These are phyloP conservation scores for Globisporangium recalcitrans DNA, from an alignment of 352 stramenopile species.

Conservation along the genomic window DNA sequence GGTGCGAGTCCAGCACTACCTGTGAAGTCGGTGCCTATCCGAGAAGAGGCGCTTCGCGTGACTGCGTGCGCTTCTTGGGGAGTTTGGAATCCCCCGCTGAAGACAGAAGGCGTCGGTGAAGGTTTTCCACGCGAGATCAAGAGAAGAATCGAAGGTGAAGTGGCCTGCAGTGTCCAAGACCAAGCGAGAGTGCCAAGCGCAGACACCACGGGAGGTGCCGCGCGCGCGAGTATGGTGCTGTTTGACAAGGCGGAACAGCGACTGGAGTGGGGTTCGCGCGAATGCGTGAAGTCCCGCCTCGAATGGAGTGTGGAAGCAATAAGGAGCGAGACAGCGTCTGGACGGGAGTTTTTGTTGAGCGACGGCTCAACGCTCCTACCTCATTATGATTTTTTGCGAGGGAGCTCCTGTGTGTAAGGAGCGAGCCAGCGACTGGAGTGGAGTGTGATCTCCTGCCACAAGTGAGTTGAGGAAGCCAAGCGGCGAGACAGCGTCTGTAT, in stretches of 20 bases:
- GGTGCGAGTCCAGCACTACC: background rate
- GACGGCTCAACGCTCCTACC: background rate
- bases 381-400: background rate
- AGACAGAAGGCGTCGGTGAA: background rate
- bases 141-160: background rate
- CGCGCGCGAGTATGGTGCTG: background rate
- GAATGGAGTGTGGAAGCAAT: background rate
- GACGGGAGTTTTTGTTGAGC: background rate
- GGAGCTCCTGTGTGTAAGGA: background rate
- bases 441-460: background rate
- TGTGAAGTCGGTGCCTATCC: background rate
- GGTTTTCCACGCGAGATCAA: conserved; percentile 3
- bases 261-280: background rate
- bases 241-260: conserved; percentile 1
- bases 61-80: background rate
- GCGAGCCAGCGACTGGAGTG: conserved; percentile 1
- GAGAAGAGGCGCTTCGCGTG: background rate
- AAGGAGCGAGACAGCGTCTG: conserved; percentile 3
- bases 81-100: background rate
- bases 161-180: background rate
- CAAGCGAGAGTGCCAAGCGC: background rate
- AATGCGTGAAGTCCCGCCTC: background rate
- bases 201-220: background rate
- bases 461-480: conserved; percentile 5
- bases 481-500: background rate